phyloP scores from a whole-genome alignment of 1,139 yeast genomes.

The Geotrichum carabidarum region DNA sequence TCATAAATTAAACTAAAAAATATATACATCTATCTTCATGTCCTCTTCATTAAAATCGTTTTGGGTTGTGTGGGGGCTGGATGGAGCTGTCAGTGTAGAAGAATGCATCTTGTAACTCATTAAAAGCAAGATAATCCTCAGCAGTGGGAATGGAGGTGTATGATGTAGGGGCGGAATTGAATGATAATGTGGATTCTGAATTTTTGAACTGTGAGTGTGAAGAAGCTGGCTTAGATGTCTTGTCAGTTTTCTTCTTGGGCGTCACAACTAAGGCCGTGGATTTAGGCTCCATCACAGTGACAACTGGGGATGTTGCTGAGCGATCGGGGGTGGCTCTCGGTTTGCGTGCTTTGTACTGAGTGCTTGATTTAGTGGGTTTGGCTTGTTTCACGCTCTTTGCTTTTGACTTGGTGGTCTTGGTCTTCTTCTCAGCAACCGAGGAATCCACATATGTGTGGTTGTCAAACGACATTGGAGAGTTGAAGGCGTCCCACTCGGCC shows the following conservation, averaged over 20 bases:
- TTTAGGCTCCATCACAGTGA: background rate
- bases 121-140: slow-evolving; percentile 1
- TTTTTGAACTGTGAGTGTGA: no score
- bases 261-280: no score
- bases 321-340: background rate
- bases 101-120: slow-evolving; percentile 2
- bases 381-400: background rate
- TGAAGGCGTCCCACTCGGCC: slow-evolving; percentile 4
- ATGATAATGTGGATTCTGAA: no score
- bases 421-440: background rate
- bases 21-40: background rate
- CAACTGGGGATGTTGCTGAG: background rate
- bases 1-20: background rate
- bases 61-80: background rate
- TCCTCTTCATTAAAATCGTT: background rate
- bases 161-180: no score
- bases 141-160: background rate
- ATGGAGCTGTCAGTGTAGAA: background rate
- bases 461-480: background rate
- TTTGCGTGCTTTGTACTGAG: background rate
- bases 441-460: background rate
- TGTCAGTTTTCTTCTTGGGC: no score
- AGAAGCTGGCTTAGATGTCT: no score
- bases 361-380: background rate
- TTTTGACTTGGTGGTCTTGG: background rate